Conservation (phyloP, 768 basidiomycete genomes). For the Leucogyrophana mollusca region DNA sequence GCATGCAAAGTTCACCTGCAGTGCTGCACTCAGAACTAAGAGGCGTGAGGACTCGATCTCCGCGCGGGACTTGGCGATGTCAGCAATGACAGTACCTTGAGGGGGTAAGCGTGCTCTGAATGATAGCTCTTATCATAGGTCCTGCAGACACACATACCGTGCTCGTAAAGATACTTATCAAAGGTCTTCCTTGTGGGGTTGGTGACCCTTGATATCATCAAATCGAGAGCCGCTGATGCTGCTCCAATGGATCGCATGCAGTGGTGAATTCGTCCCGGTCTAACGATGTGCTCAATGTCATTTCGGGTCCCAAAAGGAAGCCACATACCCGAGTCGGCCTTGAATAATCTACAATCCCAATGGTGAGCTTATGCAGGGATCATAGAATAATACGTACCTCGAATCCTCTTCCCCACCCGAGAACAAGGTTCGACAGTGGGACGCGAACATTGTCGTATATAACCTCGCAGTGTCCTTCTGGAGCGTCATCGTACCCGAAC, state of each 20-base stretch:
- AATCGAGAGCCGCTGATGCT: constrained; percentile 80
- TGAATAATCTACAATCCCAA: constrained; percentile 70
- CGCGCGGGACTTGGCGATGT: constrained; percentile 89
- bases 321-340: constrained; percentile 85
- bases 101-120: not conserved
- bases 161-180: constrained; percentile 87
- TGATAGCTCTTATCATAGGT: constrained; percentile 4
- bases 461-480: constrained; percentile 96
- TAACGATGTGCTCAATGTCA: constrained; percentile 25
- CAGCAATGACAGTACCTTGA: constrained; percentile 81
- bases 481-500: constrained; percentile 93
- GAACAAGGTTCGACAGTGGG: constrained; percentile 76
- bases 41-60: constrained; percentile 89
- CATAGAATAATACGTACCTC: constrained; percentile 49
- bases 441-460: constrained; percentile 94
- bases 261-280: constrained; percentile 94
- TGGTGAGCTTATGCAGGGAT: not conserved
- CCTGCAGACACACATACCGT: constrained; percentile 52
- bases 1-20: constrained; percentile 52
- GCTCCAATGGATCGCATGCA: constrained; percentile 97
- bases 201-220: constrained; percentile 90
- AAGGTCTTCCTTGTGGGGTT: constrained; percentile 91
- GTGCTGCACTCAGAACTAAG: constrained; percentile 88
- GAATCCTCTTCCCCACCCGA: constrained; percentile 95
- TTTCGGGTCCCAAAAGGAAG: no score